Evolutionary conservation across 2,329 filamentous ascomycete genomes (phyloP).

Genomic region (Sporothrix curviconia): DNA sequence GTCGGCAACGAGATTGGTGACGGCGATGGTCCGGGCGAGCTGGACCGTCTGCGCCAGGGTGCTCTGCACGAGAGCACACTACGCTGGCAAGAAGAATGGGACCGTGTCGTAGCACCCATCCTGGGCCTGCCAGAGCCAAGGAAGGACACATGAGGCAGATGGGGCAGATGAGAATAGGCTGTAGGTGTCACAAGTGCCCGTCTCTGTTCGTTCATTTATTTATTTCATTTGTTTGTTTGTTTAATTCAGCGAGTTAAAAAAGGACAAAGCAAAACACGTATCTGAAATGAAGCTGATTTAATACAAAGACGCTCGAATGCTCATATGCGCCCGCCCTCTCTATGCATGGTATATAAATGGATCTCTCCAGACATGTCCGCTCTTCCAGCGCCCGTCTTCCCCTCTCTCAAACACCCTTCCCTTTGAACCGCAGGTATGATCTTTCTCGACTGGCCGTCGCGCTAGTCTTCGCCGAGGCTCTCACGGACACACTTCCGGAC

Average conservation of each 20-base stretch:
- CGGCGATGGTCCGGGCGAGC: slow-evolving; percentile 36
- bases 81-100: slow-evolving; percentile 92
- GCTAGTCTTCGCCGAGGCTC: slow-evolving; percentile 66
- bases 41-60: slow-evolving; percentile 44
- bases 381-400: too few species aligned
- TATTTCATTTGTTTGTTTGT: too few species aligned
- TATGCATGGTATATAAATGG: slow-evolving; percentile 5
- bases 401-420: not conserved
- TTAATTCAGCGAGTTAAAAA: slow-evolving; percentile 2
- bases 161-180: too few species aligned
- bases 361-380: too few species aligned
- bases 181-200: too few species aligned
- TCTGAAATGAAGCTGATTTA: not conserved
- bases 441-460: not conserved
- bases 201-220: too few species aligned
- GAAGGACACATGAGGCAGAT: too few species aligned
- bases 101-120: slow-evolving; percentile 68
- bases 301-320: slow-evolving; percentile 1
- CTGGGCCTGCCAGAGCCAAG: slow-evolving; percentile 43
- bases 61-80: slow-evolving; percentile 66
- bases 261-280: not conserved
- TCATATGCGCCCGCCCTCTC: slow-evolving; percentile 2
- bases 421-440: too few species aligned
- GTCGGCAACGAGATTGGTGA: not conserved
- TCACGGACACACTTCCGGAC: slow-evolving; percentile 75